Evolutionary conservation across 2,329 filamentous ascomycete species (phyloP).

Genomic region (Corinectria fuckeliana): DNA sequence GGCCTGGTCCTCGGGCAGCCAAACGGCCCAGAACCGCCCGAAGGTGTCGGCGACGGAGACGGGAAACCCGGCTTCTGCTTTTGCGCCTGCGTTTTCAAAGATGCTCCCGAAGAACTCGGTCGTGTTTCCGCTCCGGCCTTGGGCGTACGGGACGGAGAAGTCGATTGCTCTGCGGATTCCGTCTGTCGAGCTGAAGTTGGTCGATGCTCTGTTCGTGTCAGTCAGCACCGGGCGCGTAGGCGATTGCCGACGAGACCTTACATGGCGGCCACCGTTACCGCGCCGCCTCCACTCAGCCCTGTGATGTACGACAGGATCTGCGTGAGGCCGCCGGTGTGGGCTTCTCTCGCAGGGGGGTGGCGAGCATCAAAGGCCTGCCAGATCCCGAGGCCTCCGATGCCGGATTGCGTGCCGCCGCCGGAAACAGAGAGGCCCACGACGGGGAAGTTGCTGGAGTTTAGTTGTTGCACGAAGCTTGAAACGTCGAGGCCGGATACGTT

Average conservation of each 20-base stretch:
- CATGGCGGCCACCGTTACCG: conserved; percentile 35
- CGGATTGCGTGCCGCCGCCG: conserved; percentile 39
- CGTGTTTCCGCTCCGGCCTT: conserved; percentile 22
- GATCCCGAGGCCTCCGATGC: conserved; percentile 37
- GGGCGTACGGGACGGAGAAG: conserved; percentile 31
- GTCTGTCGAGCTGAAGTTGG: conserved; percentile 33
- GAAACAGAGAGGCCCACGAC: conserved; percentile 37
- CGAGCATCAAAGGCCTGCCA: conserved; percentile 40
- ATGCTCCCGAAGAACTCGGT: conserved; percentile 23
- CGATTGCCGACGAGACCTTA: neutral
- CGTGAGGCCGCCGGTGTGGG: conserved; percentile 34
- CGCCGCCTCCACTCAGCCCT: conserved; percentile 37
- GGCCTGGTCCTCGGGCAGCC: conserved; percentile 23
- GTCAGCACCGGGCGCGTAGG: fast-evolving
- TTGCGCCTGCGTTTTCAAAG: conserved; percentile 32
- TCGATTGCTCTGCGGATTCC: conserved; percentile 28
- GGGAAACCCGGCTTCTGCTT: conserved; percentile 34
- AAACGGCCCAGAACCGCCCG: conserved; percentile 38
- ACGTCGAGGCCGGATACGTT: conserved; percentile 35
- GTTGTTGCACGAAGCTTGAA: conserved; percentile 23
- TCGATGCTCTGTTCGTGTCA: conserved; percentile 28
- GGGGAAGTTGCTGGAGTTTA: conserved; percentile 28
- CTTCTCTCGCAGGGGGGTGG: conserved; percentile 21
- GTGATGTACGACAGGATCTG: conserved; percentile 38
- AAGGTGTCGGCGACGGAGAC: conserved; percentile 37